Conservation (phyloP, 73 alveolate genomes). For the Blepharisma stoltei region DNA sequence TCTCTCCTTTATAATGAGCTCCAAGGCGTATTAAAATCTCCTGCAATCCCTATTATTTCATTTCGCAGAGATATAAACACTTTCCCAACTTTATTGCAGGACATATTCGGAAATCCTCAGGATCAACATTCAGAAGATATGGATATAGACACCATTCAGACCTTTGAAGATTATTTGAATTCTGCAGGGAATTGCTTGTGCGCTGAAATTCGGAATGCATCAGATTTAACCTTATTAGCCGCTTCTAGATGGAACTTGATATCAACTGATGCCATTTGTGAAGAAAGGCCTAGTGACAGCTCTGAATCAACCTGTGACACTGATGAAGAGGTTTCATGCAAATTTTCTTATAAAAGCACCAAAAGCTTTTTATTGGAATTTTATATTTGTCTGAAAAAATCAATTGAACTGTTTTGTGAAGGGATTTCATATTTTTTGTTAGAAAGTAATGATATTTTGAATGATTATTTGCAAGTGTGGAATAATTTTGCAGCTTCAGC, state of each 20-base stretch:
- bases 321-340: background rate
- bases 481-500: background rate
- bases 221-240: background rate
- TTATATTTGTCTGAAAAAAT: background rate
- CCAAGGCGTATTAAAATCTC: background rate
- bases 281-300: too few relatives aligned
- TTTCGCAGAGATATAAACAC: slow-evolving; percentile 7
- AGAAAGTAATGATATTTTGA: background rate
- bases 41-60: background rate
- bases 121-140: background rate
- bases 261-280: background rate
- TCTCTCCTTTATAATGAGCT: background rate
- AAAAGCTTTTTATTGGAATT: background rate
- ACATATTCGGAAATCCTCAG: slow-evolving; percentile 7
- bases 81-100: slow-evolving; percentile 10
- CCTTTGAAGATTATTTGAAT: too few relatives aligned
- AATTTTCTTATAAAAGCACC: background rate
- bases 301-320: background rate
- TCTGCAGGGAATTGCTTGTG: too few relatives aligned
- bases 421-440: background rate
- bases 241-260: background rate
- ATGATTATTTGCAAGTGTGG: background rate
- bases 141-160: background rate
- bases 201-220: background rate
- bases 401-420: background rate